Base-by-base conservation (phyloP, 139 green algal species). In the Tetraselmis chui region DNA sequence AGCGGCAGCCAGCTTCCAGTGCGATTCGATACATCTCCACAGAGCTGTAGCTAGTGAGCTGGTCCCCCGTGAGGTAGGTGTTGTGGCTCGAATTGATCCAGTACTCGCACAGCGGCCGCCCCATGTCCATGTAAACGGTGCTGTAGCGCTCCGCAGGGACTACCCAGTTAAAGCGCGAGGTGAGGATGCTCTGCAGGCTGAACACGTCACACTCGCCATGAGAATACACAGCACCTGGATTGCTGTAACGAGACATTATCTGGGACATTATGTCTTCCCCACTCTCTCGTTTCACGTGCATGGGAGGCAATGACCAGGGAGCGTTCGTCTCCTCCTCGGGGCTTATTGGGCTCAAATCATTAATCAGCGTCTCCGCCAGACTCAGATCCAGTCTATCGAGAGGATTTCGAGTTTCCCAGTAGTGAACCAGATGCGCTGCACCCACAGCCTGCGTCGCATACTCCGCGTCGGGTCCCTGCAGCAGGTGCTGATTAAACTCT, bases 61-160 rank as follows among this genome's bases (percentile, higher is more conserved):
- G 83, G 32, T 86, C 58, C 1, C 83, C 83, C 11, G 31, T 30
- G 27, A 86, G 80, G 76, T 86, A 86, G 31, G 83, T 83, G 32
- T 86, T 86, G 77, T 86, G 83, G 31, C 28, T 77, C 11, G 59
- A 81, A 2, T 86, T 86, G 28, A 86, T 76, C 58, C 80, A 86
- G 31, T 86, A 86, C 28, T 83, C 30, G 27, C 27, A 79, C 29
- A 86, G 2, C 29, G 76, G 75, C 24, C 1, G 76, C 11, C 29
- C 22, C 76, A 79, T 79, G 76, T 79, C 76, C 29, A 45, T 31
- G 76, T 79, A 79, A 18, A 79, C 76, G 29, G 5, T 18, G 11
- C 29, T 79, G 29, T 45, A 31, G 29, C 29, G 29, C 76, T 79
- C 29, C 76, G 29, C 29, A 18, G 29, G 76, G 11, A 79, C 29